A percentile compares a stretch with the other conserved stretches of the same genome.
Evolutionary conservation across 768 basidiomycete genomes (phyloP).

Genomic region (Lactifluus echinatus): DNA sequence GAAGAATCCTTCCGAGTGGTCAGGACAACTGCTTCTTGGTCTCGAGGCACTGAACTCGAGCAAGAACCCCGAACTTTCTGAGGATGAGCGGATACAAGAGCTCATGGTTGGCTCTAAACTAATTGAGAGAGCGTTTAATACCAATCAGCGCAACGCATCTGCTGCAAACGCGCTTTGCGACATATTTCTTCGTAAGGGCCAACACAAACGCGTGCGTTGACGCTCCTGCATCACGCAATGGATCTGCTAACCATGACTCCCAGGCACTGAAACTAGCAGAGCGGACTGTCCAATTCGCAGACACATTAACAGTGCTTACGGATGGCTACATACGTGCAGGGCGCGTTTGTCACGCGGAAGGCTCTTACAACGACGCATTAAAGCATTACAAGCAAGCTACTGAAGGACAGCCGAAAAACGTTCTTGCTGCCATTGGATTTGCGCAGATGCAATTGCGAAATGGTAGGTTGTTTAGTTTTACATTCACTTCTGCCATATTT

Average conservation of each 20-base stretch:
- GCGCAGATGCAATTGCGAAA: slow-evolving; percentile 83
- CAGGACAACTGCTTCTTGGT: slow-evolving; percentile 75
- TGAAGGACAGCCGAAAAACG: slow-evolving; percentile 63
- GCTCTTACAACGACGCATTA: slow-evolving; percentile 51
- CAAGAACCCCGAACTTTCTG: slow-evolving; percentile 55
- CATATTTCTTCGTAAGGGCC: slow-evolving; percentile 65
- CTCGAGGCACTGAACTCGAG: slow-evolving; percentile 82
- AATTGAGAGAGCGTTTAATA: slow-evolving; percentile 73
- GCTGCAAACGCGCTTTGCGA: slow-evolving; percentile 81
- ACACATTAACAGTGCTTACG: slow-evolving; percentile 73
- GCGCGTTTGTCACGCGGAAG: slow-evolving; percentile 69
- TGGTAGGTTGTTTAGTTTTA: slow-evolving; percentile 37
- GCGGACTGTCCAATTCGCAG: slow-evolving; percentile 88
- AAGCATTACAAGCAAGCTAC: slow-evolving; percentile 61
- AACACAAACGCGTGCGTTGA: slow-evolving; percentile 46
- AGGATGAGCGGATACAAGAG: slow-evolving; percentile 51
- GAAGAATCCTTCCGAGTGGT: slow-evolving; percentile 72
- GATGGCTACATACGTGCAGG: slow-evolving; percentile 84
- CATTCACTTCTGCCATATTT: not conserved
- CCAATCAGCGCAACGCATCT: slow-evolving; percentile 66
- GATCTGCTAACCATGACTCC: not conserved
- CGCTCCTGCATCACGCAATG: not conserved
- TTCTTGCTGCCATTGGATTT: slow-evolving; percentile 73
- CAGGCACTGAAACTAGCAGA: slow-evolving; percentile 91
- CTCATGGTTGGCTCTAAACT: slow-evolving; percentile 60